Evolutionary conservation across 169 alveolate genomes (phyloP), one percentile per base, ranked within the genome.

Genomic region (Babesia sp.): DNA sequence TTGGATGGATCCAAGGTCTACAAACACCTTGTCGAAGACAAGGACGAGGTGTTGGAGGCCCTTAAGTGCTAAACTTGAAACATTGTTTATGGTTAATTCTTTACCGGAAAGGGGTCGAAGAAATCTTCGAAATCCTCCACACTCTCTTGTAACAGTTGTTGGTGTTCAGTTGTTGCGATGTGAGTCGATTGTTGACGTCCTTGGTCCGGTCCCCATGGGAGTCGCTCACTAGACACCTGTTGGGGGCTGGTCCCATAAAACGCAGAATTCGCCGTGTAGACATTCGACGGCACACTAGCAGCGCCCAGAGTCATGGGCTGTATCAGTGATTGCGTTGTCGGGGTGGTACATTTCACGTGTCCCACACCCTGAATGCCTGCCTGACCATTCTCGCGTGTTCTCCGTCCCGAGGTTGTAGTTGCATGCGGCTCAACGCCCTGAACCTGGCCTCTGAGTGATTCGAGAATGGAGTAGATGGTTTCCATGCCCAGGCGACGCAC

Each of bases 21-120:
- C 76, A 84, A 83, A 44, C 80, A 87, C 51, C 91, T 88, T 63
- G 88, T 88, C 20, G 93, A 88, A 72, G 85, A 85, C 64, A 84
- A 55, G 51, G 83, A 71, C 45, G 88, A 80, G 50, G 39, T 80
- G 54, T 7, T 24, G 29, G 88, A 70, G 33, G 86, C 86, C 44
- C 75, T 78, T 11, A 64, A 64, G 22, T 29, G 64, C 59, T 64
- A 64, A 31, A n/a, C 51, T 61, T 36, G 48, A 18, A 48, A 64
- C 53, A 36, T 29, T 50, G 74, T 12, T 46, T 46, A 28, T 48
- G 74, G 44, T 64, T 64, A 64, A 31, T 48, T 44, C 33, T 64
- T 64, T 24, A 61, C 5, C 61, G 61, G 61, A 50, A 64, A 64
- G 16, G 74, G 63, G 74, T 64, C 74, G 61, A 64, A 64, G 16